Conservation (phyloP, 257 asterid genomes). For the Schizonepeta tenuifolia region DNA sequence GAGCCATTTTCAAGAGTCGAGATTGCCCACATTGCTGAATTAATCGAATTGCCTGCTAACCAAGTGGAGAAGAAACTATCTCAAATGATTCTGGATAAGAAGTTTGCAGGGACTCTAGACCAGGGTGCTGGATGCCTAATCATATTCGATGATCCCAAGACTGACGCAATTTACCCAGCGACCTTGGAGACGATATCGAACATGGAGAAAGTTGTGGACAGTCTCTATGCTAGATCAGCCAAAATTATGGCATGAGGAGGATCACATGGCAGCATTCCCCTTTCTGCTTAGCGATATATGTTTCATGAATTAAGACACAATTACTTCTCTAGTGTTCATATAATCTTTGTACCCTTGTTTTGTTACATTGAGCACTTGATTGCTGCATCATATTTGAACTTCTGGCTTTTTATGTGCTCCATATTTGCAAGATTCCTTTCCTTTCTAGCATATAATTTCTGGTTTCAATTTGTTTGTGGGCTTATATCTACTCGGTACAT, state of each 20-base stretch:
- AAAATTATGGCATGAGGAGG: constrained; percentile 63
- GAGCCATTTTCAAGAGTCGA: constrained; percentile 70
- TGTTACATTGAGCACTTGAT: constrained; percentile 29
- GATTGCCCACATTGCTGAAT: constrained; percentile 60
- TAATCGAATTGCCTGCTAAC: constrained; percentile 59
- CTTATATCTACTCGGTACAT: not conserved
- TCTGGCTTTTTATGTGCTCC: constrained; percentile 16
- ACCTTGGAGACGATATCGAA: constrained; percentile 61
- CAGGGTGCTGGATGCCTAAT: constrained; percentile 71
- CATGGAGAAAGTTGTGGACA: constrained; percentile 72
- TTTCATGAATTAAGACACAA: constrained; percentile 16
- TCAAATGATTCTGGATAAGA: constrained; percentile 70
- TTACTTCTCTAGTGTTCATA: constrained; percentile 16
- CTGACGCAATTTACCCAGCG: constrained; percentile 61
- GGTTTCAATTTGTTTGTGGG: not conserved
- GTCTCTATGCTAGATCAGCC: constrained; percentile 67
- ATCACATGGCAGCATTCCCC: not conserved
- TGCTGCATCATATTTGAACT: constrained; percentile 27
- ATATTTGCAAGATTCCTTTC: constrained; percentile 21
- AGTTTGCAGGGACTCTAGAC: constrained; percentile 70
- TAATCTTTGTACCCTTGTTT: constrained; percentile 21
- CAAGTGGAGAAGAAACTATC: constrained; percentile 65
- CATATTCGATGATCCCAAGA: constrained; percentile 64
- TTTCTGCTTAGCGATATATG: constrained; percentile 23
- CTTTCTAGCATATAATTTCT: not conserved